These are phyloP conservation scores for Trichaptum fuscoviolaceum DNA, from an alignment of 768 basidiomycete species.

Conservation along the genomic window DNA sequence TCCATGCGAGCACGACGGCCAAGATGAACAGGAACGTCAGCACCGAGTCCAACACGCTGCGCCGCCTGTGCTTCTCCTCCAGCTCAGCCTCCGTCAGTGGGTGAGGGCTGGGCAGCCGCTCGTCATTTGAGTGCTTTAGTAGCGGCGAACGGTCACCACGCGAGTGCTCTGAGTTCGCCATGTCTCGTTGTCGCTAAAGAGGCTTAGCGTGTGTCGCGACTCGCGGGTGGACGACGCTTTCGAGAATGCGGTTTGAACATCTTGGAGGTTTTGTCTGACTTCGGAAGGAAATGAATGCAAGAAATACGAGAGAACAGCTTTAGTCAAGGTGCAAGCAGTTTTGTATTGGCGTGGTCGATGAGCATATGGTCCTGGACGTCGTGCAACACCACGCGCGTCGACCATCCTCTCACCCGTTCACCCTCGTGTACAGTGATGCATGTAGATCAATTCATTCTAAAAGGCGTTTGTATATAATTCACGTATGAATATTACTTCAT, in stretches of 20 bases:
- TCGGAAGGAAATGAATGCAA: not conserved
- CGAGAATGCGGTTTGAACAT: too few relatives aligned
- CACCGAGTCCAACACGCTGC: slow-evolving; percentile 7
- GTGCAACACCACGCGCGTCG: not conserved
- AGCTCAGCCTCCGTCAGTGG: not conserved
- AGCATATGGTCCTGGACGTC: not conserved
- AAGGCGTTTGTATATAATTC: too few relatives aligned
- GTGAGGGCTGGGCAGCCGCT: too few relatives aligned
- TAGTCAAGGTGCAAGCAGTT: not conserved
- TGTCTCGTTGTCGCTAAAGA: not conserved
- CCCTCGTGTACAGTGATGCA: too few relatives aligned
- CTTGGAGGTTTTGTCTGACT: too few relatives aligned
- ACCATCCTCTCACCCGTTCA: too few relatives aligned
- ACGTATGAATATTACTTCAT: too few relatives aligned
- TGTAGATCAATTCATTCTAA: too few relatives aligned
- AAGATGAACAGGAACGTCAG: slow-evolving; percentile 39
- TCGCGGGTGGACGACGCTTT: not conserved
- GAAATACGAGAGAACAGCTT: not conserved
- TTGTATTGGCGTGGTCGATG: not conserved
- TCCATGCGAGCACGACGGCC: slow-evolving; percentile 37
- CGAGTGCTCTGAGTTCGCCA: not conserved
- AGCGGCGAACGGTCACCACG: not conserved
- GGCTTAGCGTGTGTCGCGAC: too few relatives aligned
- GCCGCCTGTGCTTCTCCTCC: not conserved
- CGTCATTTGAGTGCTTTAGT: not conserved